Base-by-base conservation (phyloP, 2,329 filamentous ascomycete species). In the Penicillium decumbens region DNA sequence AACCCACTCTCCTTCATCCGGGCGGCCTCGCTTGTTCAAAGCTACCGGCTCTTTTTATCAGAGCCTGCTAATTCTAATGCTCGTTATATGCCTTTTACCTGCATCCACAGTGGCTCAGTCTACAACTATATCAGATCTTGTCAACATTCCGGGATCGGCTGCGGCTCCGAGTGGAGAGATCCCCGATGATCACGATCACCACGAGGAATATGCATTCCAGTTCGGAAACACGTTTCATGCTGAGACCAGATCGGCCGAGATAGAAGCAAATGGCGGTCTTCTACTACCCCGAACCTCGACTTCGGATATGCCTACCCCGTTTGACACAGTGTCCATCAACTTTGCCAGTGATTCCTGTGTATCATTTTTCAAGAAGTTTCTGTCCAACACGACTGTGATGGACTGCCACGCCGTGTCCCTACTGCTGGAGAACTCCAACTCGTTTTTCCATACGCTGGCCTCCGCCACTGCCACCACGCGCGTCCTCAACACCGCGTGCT, bases 371-470 rank as follows among this genome's bases (percentile, higher is more conserved):
- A 75, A 80, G 44, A 68, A 68, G 2, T 82, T 95, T 60, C 77
- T 93, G 43, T 72, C 71, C 41, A 80, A 88, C 64, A 65, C 77
- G 5, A 83, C 80, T 3, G 89, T 93, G 60, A 79, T 81, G 58
- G 68, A 78, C 44, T 97, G 92, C 72, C 82, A 91, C 58, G 89
- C 92, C 0, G 77, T 96, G 49, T 95, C 91, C 1, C 77, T 95
- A 61, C 80, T 97, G 56, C 76, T 97, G 8, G 67, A 95, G 83
- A 89, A 87, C 54, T 96, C 92, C 8, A 81, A 79, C 44, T 82
- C 83, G 35, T 95, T 96, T 73, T 97, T 97, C 75, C 76, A 89
- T 48, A 84, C 85, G 15, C 79, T 85, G 54, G 85, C 82, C 64
- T 87, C 87, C 4, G 76, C 86, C 30, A 76, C 87, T 43, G 78